These are phyloP conservation scores for Zygosaccharomyces sapae DNA, from an alignment of 1,139 yeast species.

Conservation along the genomic window DNA sequence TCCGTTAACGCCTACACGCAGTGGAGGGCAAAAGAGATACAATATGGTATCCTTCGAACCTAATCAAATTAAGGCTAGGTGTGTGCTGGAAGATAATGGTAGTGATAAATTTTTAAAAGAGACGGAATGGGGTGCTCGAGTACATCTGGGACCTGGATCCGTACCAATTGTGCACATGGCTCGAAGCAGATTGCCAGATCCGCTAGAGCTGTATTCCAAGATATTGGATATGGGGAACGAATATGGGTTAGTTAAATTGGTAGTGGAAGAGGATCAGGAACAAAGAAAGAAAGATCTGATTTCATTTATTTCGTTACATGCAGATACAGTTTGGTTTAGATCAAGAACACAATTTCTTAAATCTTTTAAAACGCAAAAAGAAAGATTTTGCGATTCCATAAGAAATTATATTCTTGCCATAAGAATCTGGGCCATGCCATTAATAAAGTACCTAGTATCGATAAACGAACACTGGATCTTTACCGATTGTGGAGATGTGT, in stretches of 20 bases:
- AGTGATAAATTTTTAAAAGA: neutral
- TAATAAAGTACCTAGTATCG: constrained; percentile 49
- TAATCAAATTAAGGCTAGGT: neutral
- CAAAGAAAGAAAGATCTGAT: neutral
- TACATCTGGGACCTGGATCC: constrained; percentile 16
- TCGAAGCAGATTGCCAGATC: constrained; percentile 47
- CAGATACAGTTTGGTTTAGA: constrained; percentile 53
- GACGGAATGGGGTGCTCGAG: neutral
- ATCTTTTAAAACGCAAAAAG: constrained; percentile 35
- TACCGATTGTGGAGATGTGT: constrained; percentile 52
- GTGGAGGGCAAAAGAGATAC: neutral
- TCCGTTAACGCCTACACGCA: too few species aligned
- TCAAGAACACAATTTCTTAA: constrained; percentile 51
- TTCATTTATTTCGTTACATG: constrained; percentile 39
- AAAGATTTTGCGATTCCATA: constrained; percentile 38
- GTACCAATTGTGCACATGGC: constrained; percentile 48
- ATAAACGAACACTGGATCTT: constrained; percentile 53
- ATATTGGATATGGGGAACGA: constrained; percentile 44
- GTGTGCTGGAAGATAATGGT: neutral
- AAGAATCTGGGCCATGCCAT: constrained; percentile 16
- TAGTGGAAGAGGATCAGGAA: constrained; percentile 4
- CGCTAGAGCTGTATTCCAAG: constrained; percentile 49
- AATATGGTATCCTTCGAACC: neutral
- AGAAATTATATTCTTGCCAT: constrained; percentile 37
- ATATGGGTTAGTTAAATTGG: constrained; percentile 69